A percentile compares a stretch with the other conserved stretches of the same genome.
Evolutionary conservation across 2,329 filamentous ascomycete genomes (phyloP).

Genomic region (Fusarium compactum): DNA sequence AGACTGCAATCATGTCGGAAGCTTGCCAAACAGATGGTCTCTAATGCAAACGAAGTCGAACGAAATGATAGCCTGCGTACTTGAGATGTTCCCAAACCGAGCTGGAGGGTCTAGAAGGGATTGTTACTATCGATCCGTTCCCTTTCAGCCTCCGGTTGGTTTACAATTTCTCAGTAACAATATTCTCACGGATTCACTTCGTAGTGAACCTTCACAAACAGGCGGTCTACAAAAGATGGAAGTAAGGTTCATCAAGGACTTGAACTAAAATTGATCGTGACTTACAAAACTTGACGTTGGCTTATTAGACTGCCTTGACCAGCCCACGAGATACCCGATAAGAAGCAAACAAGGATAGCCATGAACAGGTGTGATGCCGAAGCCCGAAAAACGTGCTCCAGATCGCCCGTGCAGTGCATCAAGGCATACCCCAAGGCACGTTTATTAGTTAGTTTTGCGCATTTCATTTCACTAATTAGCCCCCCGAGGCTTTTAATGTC

Average conservation of each 20-base stretch:
- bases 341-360: neutral
- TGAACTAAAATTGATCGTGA: too few relatives aligned
- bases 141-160: neutral
- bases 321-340: neutral
- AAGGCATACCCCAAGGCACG: slow-evolving; percentile 14
- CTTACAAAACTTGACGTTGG: too few relatives aligned
- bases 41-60: too few relatives aligned
- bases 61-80: too few relatives aligned
- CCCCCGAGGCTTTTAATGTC: slow-evolving; percentile 2
- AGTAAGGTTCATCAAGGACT: too few relatives aligned
- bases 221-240: too few relatives aligned
- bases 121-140: neutral
- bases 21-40: too few relatives aligned
- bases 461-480: neutral
- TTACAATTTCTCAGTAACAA: neutral
- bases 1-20: too few relatives aligned
- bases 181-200: too few relatives aligned
- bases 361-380: slow-evolving; percentile 8
- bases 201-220: too few relatives aligned
- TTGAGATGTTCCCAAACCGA: too few relatives aligned
- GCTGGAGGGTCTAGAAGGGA: too few relatives aligned
- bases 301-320: neutral
- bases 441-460: neutral
- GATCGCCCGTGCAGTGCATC: slow-evolving; percentile 26
- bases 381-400: slow-evolving; percentile 6